phyloP scores from a whole-genome alignment of 2,329 filamentous ascomycete genomes.

The Seiridium unicorne region DNA sequence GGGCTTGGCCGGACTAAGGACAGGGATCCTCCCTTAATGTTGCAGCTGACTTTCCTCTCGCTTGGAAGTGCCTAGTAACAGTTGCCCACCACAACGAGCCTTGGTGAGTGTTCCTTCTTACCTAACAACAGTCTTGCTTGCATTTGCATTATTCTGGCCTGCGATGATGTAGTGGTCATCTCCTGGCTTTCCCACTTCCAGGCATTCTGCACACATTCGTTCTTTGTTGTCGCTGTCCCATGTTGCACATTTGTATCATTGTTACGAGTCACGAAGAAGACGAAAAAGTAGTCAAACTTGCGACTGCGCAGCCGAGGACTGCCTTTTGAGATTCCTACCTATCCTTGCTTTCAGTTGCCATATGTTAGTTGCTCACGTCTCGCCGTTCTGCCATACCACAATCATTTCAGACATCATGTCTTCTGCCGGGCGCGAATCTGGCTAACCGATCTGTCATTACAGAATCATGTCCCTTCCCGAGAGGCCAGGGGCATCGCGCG shows the following conservation, averaged over 20 bases:
- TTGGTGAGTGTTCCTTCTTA: neutral
- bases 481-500: constrained; percentile 59
- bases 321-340: neutral
- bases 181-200: neutral
- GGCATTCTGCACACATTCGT: neutral
- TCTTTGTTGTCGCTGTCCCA: neutral
- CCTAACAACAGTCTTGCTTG: constrained; percentile 4
- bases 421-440: constrained; percentile 7
- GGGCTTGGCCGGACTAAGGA: neutral
- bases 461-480: constrained; percentile 61
- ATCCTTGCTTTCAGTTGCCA: neutral
- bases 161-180: neutral
- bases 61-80: neutral
- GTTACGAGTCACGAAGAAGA: neutral
- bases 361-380: neutral
- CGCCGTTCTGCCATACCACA: neutral
- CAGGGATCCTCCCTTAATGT: constrained; percentile 8
- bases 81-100: constrained; percentile 10
- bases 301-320: neutral
- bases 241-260: neutral
- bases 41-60: neutral
- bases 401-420: neutral
- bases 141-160: neutral
- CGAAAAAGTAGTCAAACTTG: neutral
- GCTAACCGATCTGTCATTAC: constrained; percentile 11